phyloP scores from a whole-genome alignment of 2,329 filamentous ascomycete species.

The Aureobasidium sp. region DNA sequence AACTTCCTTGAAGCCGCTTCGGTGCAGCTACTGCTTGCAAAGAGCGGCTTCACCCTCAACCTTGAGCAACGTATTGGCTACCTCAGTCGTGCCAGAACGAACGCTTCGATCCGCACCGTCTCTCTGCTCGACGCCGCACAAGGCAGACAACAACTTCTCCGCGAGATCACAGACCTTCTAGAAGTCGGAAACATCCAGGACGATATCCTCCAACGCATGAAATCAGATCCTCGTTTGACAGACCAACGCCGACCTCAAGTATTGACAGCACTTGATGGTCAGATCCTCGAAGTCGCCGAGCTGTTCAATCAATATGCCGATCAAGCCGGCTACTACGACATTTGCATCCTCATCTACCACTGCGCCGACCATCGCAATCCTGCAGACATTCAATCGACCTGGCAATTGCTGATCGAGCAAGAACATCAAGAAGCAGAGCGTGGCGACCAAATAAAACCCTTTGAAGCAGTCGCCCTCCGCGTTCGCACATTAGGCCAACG shows the following conservation, averaged over 20 bases:
- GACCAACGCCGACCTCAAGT: constrained; percentile 58
- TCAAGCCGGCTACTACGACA: constrained; percentile 84
- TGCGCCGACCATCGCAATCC: constrained; percentile 85
- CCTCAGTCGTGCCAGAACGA: constrained; percentile 83
- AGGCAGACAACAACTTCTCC: constrained; percentile 74
- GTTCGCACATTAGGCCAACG: constrained; percentile 52
- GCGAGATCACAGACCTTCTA: constrained; percentile 76
- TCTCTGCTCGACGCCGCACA: constrained; percentile 54
- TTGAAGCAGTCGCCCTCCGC: constrained; percentile 60
- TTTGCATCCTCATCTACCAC: constrained; percentile 88
- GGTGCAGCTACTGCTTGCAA: constrained; percentile 76
- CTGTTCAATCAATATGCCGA: constrained; percentile 93
- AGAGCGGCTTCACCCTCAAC: constrained; percentile 71
- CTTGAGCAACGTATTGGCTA: constrained; percentile 84
- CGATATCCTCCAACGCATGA: constrained; percentile 74
- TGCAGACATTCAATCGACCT: constrained; percentile 75
- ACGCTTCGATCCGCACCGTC: constrained; percentile 74
- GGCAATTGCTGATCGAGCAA: constrained; percentile 72
- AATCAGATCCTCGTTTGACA: constrained; percentile 62
- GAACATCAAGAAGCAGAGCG: constrained; percentile 47
- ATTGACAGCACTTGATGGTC: constrained; percentile 63
- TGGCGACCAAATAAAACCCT: constrained; percentile 49
- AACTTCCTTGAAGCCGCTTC: constrained; percentile 80
- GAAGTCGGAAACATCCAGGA: constrained; percentile 95
- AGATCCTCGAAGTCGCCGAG: constrained; percentile 70